Evolutionary conservation across 1,284 basidiomycete species (phyloP).

Genomic region (Microbotryomycetes sp.): DNA sequence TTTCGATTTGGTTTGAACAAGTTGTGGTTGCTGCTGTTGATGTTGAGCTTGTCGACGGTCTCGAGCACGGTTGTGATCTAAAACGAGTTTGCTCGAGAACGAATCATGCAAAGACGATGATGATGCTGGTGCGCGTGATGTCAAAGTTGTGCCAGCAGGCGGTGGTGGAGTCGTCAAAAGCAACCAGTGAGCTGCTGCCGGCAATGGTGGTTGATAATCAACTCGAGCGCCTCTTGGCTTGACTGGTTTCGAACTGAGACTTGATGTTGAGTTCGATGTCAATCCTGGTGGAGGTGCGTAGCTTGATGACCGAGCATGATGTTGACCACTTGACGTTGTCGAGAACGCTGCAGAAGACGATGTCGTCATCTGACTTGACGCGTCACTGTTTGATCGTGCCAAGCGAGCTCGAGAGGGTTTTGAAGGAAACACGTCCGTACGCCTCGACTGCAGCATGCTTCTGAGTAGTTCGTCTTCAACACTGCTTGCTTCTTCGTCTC

Average conservation of each 20-base stretch:
- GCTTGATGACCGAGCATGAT: background rate
- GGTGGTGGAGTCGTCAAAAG: conserved; percentile 23
- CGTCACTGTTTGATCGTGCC: background rate
- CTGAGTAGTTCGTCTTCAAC: background rate
- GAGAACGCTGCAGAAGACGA: background rate
- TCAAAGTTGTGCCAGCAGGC: background rate
- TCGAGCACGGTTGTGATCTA: background rate
- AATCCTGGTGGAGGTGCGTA: background rate
- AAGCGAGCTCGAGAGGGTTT: background rate
- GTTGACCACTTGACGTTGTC: background rate
- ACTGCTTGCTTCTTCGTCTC: background rate
- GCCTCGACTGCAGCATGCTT: background rate
- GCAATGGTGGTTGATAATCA: conserved; percentile 14
- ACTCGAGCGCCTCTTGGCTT: conserved; percentile 8
- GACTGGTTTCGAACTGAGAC: background rate
- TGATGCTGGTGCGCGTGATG: background rate
- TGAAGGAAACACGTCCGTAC: background rate
- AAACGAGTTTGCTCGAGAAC: background rate
- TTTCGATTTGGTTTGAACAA: background rate
- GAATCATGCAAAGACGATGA: background rate
- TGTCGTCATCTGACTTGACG: background rate
- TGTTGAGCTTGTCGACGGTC: background rate
- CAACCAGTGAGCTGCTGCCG: conserved; percentile 13
- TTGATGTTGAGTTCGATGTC: background rate
- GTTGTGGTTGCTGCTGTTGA: background rate